phyloP scores from a whole-genome alignment of 108 stramenopile genomes.

The Nitzschia sp. region DNA sequence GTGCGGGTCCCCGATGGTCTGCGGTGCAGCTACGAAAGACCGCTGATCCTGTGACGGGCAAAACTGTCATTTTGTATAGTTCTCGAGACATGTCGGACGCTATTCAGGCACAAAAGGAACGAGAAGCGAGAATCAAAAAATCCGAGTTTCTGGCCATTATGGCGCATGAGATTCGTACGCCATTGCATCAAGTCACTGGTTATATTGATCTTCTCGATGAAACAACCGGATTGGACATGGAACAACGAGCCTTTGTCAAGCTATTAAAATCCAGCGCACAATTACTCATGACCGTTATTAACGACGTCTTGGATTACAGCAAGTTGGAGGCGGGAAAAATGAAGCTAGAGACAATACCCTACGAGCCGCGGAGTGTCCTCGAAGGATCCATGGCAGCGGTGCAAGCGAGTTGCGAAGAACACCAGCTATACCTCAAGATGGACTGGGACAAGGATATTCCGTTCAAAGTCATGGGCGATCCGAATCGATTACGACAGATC shows the following conservation, averaged over 20 bases:
- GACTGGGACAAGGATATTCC: conserved; percentile 18
- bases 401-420: conserved; percentile 21
- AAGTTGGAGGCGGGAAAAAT: conserved; percentile 60
- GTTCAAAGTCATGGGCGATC: conserved; percentile 44
- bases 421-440: conserved; percentile 17
- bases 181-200: conserved; percentile 68
- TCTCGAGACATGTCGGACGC: conserved; percentile 31
- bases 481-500: conserved; percentile 58
- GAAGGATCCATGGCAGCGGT: conserved; percentile 42
- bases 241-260: conserved; percentile 38
- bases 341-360: conserved; percentile 45
- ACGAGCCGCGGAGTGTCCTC: conserved; percentile 33
- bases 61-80: conserved; percentile 21
- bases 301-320: conserved; percentile 49
- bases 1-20: conserved; percentile 19
- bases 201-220: conserved; percentile 52
- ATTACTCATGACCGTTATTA: conserved; percentile 44
- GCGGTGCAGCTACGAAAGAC: conserved; percentile 21
- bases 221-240: conserved; percentile 30
- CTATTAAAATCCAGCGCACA: conserved; percentile 30
- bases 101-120: conserved; percentile 5
- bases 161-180: conserved; percentile 60
- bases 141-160: conserved; percentile 44
- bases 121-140: conserved; percentile 12
- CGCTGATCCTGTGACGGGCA: conserved; percentile 20